These are phyloP conservation scores for Scheffersomyces ergatensis DNA, from an alignment of 805 yeast genomes.

Conservation along the genomic window DNA sequence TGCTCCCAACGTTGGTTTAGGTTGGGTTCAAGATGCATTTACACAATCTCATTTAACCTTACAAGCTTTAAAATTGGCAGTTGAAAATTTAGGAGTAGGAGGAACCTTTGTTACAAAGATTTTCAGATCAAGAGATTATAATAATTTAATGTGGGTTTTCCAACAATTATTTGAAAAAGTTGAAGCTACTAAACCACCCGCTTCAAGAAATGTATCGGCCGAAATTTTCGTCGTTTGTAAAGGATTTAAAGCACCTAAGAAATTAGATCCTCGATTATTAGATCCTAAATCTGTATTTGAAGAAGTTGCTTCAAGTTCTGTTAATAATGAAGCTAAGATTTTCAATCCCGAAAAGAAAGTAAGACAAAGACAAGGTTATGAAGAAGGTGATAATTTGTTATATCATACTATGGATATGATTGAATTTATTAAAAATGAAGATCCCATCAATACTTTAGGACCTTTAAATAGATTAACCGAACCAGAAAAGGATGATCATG, in stretches of 20 bases:
- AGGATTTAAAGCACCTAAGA: slow-evolving; percentile 95
- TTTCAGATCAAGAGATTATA: slow-evolving; percentile 98
- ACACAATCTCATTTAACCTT: slow-evolving; percentile 95
- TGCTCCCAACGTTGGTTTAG: slow-evolving; percentile 99
- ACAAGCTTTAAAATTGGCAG: slow-evolving; percentile 91
- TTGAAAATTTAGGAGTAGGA: slow-evolving; percentile 84
- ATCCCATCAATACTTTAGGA: slow-evolving; percentile 82
- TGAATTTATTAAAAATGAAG: slow-evolving; percentile 80
- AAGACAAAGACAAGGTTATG: slow-evolving; percentile 95
- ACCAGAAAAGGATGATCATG: slow-evolving; percentile 53
- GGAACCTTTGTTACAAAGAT: slow-evolving; percentile 96
- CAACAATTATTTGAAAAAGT: slow-evolving; percentile 94
- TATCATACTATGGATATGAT: slow-evolving; percentile 71
- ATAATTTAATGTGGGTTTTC: slow-evolving; percentile 96
- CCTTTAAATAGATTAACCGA: slow-evolving; percentile 64
- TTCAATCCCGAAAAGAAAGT: slow-evolving; percentile 91
- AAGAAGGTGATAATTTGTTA: slow-evolving; percentile 78
- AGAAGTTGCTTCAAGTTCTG: slow-evolving; percentile 70
- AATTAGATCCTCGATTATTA: slow-evolving; percentile 84
- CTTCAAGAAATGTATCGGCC: slow-evolving; percentile 98
- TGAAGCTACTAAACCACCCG: slow-evolving; percentile 98
- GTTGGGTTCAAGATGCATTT: slow-evolving; percentile 99
- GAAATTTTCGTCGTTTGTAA: slow-evolving; percentile 97
- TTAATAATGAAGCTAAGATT: slow-evolving; percentile 75
- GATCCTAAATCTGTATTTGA: slow-evolving; percentile 95